Base-by-base conservation (phyloP, 305 asterid genomes). In the Fraxinus nigra region DNA sequence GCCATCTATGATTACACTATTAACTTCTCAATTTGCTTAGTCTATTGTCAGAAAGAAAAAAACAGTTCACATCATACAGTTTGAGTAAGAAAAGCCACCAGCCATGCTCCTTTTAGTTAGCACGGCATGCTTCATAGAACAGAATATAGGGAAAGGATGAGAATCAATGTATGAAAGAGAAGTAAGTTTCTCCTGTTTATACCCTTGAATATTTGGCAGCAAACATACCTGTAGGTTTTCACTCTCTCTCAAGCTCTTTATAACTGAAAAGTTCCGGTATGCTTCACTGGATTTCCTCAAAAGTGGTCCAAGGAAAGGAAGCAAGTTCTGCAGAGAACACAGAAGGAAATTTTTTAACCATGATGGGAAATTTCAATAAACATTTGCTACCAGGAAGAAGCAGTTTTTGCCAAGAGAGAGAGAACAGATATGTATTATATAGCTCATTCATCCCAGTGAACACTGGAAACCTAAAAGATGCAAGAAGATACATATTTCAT, bases 241-340 rank as follows among this genome's bases (percentile, higher is more conserved):
- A 82, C 97, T 89, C 88, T 93, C 97, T 85, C 97, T 90, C 88
- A 97, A 91, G 82, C 94, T 92, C 93, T 90, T 97, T 84, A 97
- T 87, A 85, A 97, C 94, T 8, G 97, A 92, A 77, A 86, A 89
- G 88, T 95, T 97, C 67, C 97, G 90, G 85, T 89, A 77, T 22
- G 94, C 94, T 91, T 97, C 98, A 24, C 97, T 93, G 72, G 98
- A 92, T 91, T 93, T 97, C 82, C 93, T 91, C 87, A 95, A 86
- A 81, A 97, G 97, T 35, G 99, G 98, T 80, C 97, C 94, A 79
- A 97, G 97, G 88, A 97, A 95, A 24, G 98, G 97, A 87, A 93
- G 90, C 88, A 97, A 87, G 83, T 95, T 95, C 98, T 97, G 94
- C 93, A 91, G 75, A 74, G 81, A 81, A 59, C 78, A 80, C 73